Evolutionary conservation across 2,329 filamentous ascomycete genomes (phyloP).

Genomic region (Botryosphaeria dothidea): DNA sequence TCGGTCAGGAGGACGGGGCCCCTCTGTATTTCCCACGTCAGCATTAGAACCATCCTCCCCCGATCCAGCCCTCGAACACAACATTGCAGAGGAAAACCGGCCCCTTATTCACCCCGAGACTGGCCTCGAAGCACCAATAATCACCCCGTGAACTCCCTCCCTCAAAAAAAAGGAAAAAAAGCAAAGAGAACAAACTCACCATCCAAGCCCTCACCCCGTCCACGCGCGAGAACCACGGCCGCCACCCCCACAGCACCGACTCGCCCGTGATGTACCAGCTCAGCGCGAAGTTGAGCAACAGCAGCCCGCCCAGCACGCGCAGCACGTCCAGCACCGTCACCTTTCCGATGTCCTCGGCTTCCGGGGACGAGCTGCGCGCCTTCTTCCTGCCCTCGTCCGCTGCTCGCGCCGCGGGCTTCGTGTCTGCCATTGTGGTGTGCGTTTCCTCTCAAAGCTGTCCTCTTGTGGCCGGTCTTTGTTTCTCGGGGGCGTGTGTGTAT

Average conservation of each 20-base stretch:
- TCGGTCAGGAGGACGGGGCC: slow-evolving; percentile 72
- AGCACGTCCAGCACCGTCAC: slow-evolving; percentile 63
- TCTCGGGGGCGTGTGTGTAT: no score
- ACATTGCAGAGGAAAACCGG: no score
- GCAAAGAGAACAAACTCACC: slow-evolving; percentile 24
- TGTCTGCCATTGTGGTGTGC: background rate
- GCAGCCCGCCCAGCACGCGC: slow-evolving; percentile 67
- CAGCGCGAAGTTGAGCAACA: slow-evolving; percentile 66
- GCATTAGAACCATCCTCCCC: background rate
- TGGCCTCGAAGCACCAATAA: background rate
- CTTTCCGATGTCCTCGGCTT: slow-evolving; percentile 24
- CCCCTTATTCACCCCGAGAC: no score
- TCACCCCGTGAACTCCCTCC: background rate
- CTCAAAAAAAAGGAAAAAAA: background rate
- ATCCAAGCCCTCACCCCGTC: slow-evolving; percentile 35
- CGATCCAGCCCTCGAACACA: background rate
- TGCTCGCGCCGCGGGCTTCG: background rate
- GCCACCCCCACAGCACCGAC: slow-evolving; percentile 41
- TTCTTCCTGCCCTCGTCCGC: slow-evolving; percentile 8
- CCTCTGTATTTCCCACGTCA: slow-evolving; percentile 33
- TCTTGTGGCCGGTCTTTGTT: no score
- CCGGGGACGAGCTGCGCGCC: background rate
- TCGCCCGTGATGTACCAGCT: slow-evolving; percentile 79
- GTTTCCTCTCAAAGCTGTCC: no score
- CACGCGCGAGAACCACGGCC: slow-evolving; percentile 39